A percentile compares a stretch with the other conserved stretches of the same genome.
phyloP scores from a whole-genome alignment of 2,329 filamentous ascomycete genomes.

The Alternaria sp. region DNA sequence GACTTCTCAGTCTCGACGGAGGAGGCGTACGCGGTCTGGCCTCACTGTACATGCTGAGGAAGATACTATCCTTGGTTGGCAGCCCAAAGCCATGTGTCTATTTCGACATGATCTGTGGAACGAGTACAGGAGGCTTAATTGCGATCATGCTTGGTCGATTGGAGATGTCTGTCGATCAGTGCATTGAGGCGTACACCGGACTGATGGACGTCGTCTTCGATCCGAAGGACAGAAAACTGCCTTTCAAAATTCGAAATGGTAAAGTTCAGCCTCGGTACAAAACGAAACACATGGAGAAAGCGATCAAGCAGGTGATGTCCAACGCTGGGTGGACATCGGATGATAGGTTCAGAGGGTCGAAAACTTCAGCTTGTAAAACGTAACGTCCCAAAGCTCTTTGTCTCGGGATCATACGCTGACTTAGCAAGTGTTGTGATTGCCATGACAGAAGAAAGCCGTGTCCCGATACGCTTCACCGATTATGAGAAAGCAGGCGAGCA shows the following conservation, averaged over 20 bases:
- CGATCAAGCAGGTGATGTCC: constrained; percentile 11
- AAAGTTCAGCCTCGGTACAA: constrained; percentile 17
- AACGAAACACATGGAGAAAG: constrained; percentile 15
- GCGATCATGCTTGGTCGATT: constrained; percentile 25
- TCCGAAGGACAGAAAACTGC: constrained; percentile 4
- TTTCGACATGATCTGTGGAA: constrained; percentile 31
- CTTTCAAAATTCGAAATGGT: constrained; percentile 10
- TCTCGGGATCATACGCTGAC: not conserved
- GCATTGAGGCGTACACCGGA: constrained; percentile 14
- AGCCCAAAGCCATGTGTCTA: constrained; percentile 17
- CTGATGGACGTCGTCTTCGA: constrained; percentile 14
- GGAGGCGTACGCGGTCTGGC: constrained; percentile 12
- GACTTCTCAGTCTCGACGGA: constrained; percentile 13
- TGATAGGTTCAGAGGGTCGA: constrained; percentile 6
- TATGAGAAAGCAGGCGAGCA: constrained; percentile 9
- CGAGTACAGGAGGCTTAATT: constrained; percentile 25
- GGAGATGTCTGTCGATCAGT: constrained; percentile 20
- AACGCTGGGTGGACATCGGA: constrained; percentile 3
- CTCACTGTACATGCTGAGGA: constrained; percentile 9
- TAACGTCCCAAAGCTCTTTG: not conserved
- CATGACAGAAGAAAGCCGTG: constrained; percentile 3
- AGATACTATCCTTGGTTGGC: constrained; percentile 10
- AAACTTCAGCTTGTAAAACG: constrained; percentile 8
- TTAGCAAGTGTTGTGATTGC: constrained; percentile 8
- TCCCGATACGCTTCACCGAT: constrained; percentile 7